These are phyloP conservation scores for Penicillium sp. DNA, from an alignment of 2,329 filamentous ascomycete genomes.

Conservation along the genomic window DNA sequence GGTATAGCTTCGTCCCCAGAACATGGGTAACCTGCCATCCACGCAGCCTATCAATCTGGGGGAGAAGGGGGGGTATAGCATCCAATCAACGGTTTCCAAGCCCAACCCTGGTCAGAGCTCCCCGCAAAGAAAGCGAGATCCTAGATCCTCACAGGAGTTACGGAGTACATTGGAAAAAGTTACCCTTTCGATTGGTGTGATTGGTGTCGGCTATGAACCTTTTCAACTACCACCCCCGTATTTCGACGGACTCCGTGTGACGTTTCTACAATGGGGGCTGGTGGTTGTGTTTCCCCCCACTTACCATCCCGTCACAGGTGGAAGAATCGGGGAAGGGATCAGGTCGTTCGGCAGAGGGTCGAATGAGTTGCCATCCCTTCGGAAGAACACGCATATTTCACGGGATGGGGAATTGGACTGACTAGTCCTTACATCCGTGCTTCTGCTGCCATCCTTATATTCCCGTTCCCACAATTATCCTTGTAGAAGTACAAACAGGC, in stretches of 20 bases:
- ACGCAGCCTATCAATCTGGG: conserved; percentile 5
- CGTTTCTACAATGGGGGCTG: neutral
- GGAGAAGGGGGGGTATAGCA: neutral
- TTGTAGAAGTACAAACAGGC: conserved; percentile 5
- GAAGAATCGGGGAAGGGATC: neutral
- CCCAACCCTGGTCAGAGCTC: neutral
- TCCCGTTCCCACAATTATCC: neutral
- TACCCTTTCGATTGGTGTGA: neutral
- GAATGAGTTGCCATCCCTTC: neutral
- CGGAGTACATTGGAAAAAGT: neutral
- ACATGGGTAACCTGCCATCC: conserved; percentile 4
- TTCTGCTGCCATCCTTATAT: neutral
- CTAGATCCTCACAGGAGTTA: conserved; percentile 7
- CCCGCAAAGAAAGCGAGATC: conserved; percentile 11
- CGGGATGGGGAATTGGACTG: conserved; percentile 1
- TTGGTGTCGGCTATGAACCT: conserved; percentile 2
- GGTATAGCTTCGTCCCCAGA: conserved; percentile 5
- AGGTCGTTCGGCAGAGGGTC: conserved; percentile 2
- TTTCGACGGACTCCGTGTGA: conserved; percentile 11
- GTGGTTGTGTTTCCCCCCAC: neutral
- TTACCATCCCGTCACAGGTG: conserved; percentile 3
- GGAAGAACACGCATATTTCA: conserved; percentile 2
- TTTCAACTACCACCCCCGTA: conserved; percentile 5
- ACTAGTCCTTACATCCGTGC: neutral
- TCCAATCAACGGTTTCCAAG: neutral